Evolutionary conservation across 768 basidiomycete genomes (phyloP), one percentile per base, ranked within the genome.

Genomic region (Omphalotus guepiniiformis): DNA sequence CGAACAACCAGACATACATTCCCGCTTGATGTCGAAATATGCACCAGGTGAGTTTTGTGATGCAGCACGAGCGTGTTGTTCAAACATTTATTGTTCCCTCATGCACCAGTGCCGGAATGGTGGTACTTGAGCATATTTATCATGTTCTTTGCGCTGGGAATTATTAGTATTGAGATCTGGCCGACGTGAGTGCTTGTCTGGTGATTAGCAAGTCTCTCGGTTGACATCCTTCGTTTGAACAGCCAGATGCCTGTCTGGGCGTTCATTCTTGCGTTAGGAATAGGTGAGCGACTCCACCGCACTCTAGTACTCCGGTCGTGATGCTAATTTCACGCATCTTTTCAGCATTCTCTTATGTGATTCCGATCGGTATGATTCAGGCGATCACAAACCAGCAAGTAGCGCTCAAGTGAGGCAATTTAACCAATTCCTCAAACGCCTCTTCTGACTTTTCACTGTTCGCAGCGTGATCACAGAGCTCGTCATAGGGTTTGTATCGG

Each of bases 351-450:
- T 26, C 28, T n/a, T 49, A 42, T 42, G 34, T 37, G 16, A 42
- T 49, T 29, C 48, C 48, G 16, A 23, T 49, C 19, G 70, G 71
- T 53, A 82, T 88, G 78, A 87, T 90, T 50, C 82, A 88, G 55
- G 85, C 86, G 1, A 79, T 88, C 53, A 90, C 88, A 25, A 90
- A 90, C 62, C 82, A 85, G 56, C 83, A 88, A 63, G 72, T 88
- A 46, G 85, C 58, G 29, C 60, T 75, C 40, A 75, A 75, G 74
- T 75, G 39, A 45, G 69, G 58, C 4, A 21, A 22, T 25, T 2
- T 29, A 0, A n/a, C n/a, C n/a, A n/a, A n/a, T n/a, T n/a, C n/a
- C n/a, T n/a, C n/a, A n/a, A n/a, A n/a, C 21, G 29, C 30, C 3
- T 32, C 23, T 11, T 5, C 38, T 42, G 6, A 13, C 23, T 22